Percentiles rank a stretch among this genome's conserved stretches.
phyloP scores from a whole-genome alignment of 1,284 basidiomycete species.

The Moesziomyces globuligerus region DNA sequence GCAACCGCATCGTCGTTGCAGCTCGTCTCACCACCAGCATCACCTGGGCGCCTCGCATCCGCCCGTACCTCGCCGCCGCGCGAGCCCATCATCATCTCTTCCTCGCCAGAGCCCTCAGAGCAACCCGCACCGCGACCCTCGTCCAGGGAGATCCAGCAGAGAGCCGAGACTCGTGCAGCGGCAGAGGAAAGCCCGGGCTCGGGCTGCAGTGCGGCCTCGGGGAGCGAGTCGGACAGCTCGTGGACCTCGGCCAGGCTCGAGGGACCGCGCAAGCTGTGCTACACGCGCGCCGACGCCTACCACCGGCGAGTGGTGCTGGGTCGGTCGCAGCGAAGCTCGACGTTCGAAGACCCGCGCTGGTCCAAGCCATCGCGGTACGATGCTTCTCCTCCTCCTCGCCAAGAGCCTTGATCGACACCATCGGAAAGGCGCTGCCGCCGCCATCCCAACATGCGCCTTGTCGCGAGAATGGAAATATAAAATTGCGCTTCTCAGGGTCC shows the following conservation, averaged over 20 bases:
- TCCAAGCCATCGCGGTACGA: background rate
- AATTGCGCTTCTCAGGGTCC: too few relatives aligned
- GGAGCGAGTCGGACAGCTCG: background rate
- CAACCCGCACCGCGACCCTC: too few relatives aligned
- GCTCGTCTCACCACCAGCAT: too few relatives aligned
- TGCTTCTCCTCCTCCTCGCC: background rate
- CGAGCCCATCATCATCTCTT: background rate
- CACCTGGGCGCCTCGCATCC: too few relatives aligned
- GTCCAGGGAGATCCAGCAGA: too few relatives aligned
- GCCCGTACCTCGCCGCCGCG: too few relatives aligned
- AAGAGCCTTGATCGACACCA: background rate
- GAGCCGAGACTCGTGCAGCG: too few relatives aligned
- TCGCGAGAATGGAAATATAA: too few relatives aligned
- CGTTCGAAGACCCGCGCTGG: background rate
- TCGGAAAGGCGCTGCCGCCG: background rate
- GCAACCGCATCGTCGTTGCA: too few relatives aligned
- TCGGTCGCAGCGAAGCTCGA: background rate
- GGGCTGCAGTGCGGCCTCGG: too few relatives aligned
- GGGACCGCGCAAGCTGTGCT: background rate
- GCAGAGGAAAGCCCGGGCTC: too few relatives aligned
- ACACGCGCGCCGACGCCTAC: background rate
- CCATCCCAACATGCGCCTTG: too few relatives aligned
- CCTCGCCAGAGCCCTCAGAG: background rate
- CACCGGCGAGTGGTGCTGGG: background rate
- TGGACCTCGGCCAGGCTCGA: background rate